These are phyloP conservation scores for Hypericum perforatum DNA, from an alignment of 345 rosid species.

Conservation along the genomic window DNA sequence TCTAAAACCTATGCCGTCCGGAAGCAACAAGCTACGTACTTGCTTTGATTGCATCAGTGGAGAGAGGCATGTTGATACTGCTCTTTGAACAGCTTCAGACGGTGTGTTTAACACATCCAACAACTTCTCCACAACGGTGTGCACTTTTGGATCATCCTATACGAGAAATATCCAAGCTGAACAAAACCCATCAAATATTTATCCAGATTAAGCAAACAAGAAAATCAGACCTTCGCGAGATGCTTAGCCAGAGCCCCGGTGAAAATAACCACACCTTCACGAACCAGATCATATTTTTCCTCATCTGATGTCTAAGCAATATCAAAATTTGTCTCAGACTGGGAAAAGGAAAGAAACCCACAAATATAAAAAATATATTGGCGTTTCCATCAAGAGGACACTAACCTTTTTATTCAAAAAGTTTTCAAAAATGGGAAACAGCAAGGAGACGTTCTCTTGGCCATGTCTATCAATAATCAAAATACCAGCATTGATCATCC, in stretches of 20 bases:
- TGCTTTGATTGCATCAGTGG: constrained; percentile 77
- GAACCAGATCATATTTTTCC: constrained; percentile 85
- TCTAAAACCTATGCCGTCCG: not conserved
- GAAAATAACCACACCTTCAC: constrained; percentile 96
- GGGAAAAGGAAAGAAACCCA: not conserved
- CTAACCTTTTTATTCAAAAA: constrained; percentile 84
- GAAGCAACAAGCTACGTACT: constrained; percentile 32
- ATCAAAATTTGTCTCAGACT: not conserved
- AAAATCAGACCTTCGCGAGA: constrained; percentile 57
- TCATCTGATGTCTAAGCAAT: constrained; percentile 73
- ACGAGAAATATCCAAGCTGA: constrained; percentile 4
- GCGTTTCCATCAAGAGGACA: constrained; percentile 11
- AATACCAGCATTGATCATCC: constrained; percentile 95
- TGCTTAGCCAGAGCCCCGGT: constrained; percentile 95
- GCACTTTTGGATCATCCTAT: constrained; percentile 97
- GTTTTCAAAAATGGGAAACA: constrained; percentile 94
- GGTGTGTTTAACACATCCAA: constrained; percentile 95
- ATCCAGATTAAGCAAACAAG: not conserved
- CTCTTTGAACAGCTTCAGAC: constrained; percentile 98
- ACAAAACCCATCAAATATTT: not conserved
- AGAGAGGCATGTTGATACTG: constrained; percentile 79
- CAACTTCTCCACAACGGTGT: constrained; percentile 82
- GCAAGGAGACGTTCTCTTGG: constrained; percentile 70
- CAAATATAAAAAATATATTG: constrained; percentile 6
- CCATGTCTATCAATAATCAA: constrained; percentile 93